phyloP scores from a whole-genome alignment of 164 flowering plant genomes.

The Paratinospora sagittata region DNA sequence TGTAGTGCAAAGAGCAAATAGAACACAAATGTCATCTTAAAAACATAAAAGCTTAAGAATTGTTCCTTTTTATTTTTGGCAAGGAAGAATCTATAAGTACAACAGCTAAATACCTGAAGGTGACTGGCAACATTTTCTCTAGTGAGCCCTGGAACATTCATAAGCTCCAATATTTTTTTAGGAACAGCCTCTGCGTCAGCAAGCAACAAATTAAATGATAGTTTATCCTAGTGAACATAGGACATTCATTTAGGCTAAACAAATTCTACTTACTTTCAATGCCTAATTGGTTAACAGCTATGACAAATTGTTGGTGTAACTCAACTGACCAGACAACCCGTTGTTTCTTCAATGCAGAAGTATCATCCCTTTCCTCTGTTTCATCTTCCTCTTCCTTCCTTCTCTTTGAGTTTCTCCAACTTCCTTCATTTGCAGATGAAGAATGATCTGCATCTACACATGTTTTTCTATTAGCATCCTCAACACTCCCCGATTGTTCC shows the following conservation, averaged over 20 bases:
- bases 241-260: too few relatives aligned
- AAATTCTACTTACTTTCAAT: slow-evolving; percentile 62
- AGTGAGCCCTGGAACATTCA: slow-evolving; percentile 93
- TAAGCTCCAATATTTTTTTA: slow-evolving; percentile 87
- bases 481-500: slow-evolving; percentile 67
- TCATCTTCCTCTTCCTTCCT: slow-evolving; percentile 86
- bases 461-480: slow-evolving; percentile 52
- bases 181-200: slow-evolving; percentile 87
- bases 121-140: slow-evolving; percentile 99
- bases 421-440: slow-evolving; percentile 74
- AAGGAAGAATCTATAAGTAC: not conserved
- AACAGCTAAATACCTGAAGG: slow-evolving; percentile 64
- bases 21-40: too few relatives aligned
- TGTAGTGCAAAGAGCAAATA: too few relatives aligned
- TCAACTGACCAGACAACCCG: slow-evolving; percentile 96
- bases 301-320: slow-evolving; percentile 88
- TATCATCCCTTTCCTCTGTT: slow-evolving; percentile 49
- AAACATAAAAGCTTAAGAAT: too few relatives aligned
- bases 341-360: slow-evolving; percentile 74
- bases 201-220: not conserved
- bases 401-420: slow-evolving; percentile 57
- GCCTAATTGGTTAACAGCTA: slow-evolving; percentile 83
- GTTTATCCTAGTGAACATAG: too few relatives aligned
- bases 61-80: too few relatives aligned
- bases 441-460: slow-evolving; percentile 65